These are phyloP conservation scores for Cyberlindnera euphorbiae DNA, from an alignment of 805 yeast species.

Conservation along the genomic window DNA sequence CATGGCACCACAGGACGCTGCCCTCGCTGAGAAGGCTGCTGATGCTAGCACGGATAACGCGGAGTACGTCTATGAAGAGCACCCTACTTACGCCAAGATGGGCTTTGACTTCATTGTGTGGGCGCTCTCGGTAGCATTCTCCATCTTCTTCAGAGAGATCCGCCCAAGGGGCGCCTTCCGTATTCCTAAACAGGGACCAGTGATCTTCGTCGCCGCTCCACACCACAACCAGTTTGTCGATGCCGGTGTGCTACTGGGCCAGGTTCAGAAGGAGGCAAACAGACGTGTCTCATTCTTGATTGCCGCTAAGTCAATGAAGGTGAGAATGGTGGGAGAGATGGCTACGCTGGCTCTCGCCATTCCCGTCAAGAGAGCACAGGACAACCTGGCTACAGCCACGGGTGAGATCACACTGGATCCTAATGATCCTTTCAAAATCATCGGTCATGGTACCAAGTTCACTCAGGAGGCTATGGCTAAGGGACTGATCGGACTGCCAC, in stretches of 20 bases:
- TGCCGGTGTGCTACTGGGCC: slow-evolving; percentile 79
- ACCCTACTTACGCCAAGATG: slow-evolving; percentile 26
- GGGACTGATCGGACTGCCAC: slow-evolving; percentile 75
- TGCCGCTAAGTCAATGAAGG: slow-evolving; percentile 73
- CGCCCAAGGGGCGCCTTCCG: slow-evolving; percentile 82
- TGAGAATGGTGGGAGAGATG: slow-evolving; percentile 65
- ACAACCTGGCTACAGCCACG: slow-evolving; percentile 58
- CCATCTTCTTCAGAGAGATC: slow-evolving; percentile 83
- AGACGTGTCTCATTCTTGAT: slow-evolving; percentile 76
- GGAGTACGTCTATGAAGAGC: slow-evolving; percentile 6
- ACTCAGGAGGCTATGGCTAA: slow-evolving; percentile 47
- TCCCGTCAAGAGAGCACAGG: slow-evolving; percentile 93
- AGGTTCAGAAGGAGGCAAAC: slow-evolving; percentile 60
- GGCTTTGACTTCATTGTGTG: slow-evolving; percentile 51
- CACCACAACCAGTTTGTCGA: slow-evolving; percentile 91
- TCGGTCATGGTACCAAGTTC: slow-evolving; percentile 68
- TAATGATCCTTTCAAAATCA: slow-evolving; percentile 47
- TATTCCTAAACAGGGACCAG: slow-evolving; percentile 69
- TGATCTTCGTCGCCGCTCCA: slow-evolving; percentile 93
- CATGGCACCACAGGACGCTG: too few species aligned
- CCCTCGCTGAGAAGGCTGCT: too few species aligned
- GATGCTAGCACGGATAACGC: slow-evolving; percentile 1
- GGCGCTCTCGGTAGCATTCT: slow-evolving; percentile 44
- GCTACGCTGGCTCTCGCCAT: slow-evolving; percentile 76
- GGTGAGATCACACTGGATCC: slow-evolving; percentile 62